phyloP scores from a whole-genome alignment of 768 basidiomycete species.

The Panaeolus papilionaceus region DNA sequence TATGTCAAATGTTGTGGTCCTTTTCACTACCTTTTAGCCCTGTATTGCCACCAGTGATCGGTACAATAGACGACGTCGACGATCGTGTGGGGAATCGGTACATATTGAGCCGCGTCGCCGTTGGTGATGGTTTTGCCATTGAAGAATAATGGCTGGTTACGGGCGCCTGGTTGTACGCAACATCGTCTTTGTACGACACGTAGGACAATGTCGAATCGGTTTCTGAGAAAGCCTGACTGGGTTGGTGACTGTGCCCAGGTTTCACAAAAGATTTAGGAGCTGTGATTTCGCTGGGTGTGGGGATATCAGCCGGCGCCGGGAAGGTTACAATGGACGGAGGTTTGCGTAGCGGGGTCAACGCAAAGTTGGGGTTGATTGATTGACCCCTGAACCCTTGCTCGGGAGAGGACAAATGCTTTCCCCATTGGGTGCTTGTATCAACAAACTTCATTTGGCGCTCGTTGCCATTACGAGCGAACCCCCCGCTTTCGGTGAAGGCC shows the following conservation, averaged over 20 bases:
- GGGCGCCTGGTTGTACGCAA: not conserved
- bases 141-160: not conserved
- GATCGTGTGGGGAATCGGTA: constrained; percentile 1
- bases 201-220: not conserved
- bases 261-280: not conserved
- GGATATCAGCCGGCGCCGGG: not conserved
- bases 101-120: not conserved
- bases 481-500: not conserved
- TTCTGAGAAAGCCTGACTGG: not conserved
- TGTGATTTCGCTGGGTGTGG: not conserved
- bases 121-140: not conserved
- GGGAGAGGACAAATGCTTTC: not conserved
- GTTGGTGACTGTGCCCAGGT: not conserved
- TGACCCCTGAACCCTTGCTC: not conserved
- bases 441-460: not conserved
- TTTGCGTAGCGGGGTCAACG: not conserved
- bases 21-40: not conserved
- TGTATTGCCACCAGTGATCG: not conserved
- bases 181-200: constrained; percentile 1
- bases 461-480: not conserved
- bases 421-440: constrained; percentile 4
- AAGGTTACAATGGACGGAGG: not conserved
- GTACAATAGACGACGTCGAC: not conserved
- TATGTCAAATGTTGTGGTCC: no score
- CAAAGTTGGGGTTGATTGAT: not conserved